Evolutionary conservation across 2,329 filamentous ascomycete species (phyloP).

Genomic region (Bipolaris cookei): DNA sequence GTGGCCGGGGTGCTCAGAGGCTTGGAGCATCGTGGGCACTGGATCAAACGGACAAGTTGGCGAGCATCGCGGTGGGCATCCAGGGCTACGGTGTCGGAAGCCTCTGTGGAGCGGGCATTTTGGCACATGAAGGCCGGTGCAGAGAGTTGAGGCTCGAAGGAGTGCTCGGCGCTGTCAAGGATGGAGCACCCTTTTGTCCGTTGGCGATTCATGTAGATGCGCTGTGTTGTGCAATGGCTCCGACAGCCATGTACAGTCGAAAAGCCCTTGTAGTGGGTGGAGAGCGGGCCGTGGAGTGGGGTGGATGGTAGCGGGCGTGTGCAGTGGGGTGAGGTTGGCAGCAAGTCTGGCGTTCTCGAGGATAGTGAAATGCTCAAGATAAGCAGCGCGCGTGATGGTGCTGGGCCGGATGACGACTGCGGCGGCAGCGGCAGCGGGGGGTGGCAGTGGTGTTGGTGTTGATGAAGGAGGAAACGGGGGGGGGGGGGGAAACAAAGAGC

Average conservation of each 20-base stretch:
- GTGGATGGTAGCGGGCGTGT: slow-evolving; percentile 1
- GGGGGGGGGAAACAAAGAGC: too few species aligned
- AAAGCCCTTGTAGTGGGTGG: slow-evolving; percentile 2
- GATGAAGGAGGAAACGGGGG: slow-evolving; percentile 1
- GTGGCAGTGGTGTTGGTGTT: neutral
- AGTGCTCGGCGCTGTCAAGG: slow-evolving; percentile 41
- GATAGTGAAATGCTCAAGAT: slow-evolving; percentile 1
- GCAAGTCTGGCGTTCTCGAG: slow-evolving; percentile 3
- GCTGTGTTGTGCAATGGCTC: slow-evolving; percentile 20
- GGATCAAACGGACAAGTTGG: slow-evolving; percentile 73
- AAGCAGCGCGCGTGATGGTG: slow-evolving; percentile 25
- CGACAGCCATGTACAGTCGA: slow-evolving; percentile 31
- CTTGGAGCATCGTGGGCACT: slow-evolving; percentile 76
- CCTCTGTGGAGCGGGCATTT: slow-evolving; percentile 44
- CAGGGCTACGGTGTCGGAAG: slow-evolving; percentile 48
- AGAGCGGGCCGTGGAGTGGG: slow-evolving; percentile 12
- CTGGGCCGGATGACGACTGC: slow-evolving; percentile 19
- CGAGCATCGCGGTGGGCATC: slow-evolving; percentile 64
- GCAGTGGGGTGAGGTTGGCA: neutral
- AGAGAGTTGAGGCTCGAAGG: slow-evolving; percentile 35
- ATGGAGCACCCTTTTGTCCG: slow-evolving; percentile 42
- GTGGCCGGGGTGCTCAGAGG: slow-evolving; percentile 73
- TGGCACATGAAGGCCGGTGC: slow-evolving; percentile 53
- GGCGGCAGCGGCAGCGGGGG: slow-evolving; percentile 2
- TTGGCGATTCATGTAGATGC: slow-evolving; percentile 48